phyloP scores from a whole-genome alignment of 805 yeast genomes.

The Kuraishia floccosa region DNA sequence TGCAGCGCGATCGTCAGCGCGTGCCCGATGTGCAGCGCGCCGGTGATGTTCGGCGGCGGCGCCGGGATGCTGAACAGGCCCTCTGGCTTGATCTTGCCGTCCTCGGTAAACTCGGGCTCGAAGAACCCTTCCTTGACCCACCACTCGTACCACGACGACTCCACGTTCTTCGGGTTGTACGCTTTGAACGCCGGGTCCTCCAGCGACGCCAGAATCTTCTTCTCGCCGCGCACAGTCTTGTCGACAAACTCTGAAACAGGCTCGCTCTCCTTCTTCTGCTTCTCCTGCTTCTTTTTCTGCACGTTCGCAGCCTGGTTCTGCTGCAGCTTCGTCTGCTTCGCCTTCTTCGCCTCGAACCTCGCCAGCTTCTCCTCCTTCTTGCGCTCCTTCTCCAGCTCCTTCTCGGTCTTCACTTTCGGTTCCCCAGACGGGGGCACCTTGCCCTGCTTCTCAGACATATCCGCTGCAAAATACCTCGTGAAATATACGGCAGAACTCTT shows the following conservation, averaged over 20 bases:
- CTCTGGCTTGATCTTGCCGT: slow-evolving; percentile 69
- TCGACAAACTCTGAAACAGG: slow-evolving; percentile 82
- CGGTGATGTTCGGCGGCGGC: slow-evolving; percentile 99
- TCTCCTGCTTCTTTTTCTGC: slow-evolving; percentile 50
- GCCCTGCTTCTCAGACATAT: no score
- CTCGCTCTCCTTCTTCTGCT: slow-evolving; percentile 56
- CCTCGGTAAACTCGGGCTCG: slow-evolving; percentile 70
- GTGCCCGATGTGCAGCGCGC: slow-evolving; percentile 97
- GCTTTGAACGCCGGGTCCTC: slow-evolving; percentile 93
- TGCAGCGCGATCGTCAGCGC: slow-evolving; percentile 93
- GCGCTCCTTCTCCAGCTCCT: slow-evolving; percentile 66
- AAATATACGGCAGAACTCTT: no score
- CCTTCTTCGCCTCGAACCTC: slow-evolving; percentile 65
- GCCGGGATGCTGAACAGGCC: slow-evolving; percentile 89
- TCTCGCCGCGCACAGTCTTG: slow-evolving; percentile 78
- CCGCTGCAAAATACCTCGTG: no score
- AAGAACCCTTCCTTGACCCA: slow-evolving; percentile 86
- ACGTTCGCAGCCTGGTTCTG: slow-evolving; percentile 29
- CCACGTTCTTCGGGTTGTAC: slow-evolving; percentile 85
- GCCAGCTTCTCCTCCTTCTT: slow-evolving; percentile 41
- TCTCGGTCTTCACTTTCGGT: slow-evolving; percentile 39
- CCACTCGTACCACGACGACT: slow-evolving; percentile 97
- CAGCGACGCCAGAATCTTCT: slow-evolving; percentile 75
- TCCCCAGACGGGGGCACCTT: no score
- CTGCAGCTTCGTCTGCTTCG: slow-evolving; percentile 56